Percentiles rank a stretch among this genome's conserved stretches.
Evolutionary conservation across 441 rosid genomes (phyloP).

Genomic region (Viola pubescens): DNA sequence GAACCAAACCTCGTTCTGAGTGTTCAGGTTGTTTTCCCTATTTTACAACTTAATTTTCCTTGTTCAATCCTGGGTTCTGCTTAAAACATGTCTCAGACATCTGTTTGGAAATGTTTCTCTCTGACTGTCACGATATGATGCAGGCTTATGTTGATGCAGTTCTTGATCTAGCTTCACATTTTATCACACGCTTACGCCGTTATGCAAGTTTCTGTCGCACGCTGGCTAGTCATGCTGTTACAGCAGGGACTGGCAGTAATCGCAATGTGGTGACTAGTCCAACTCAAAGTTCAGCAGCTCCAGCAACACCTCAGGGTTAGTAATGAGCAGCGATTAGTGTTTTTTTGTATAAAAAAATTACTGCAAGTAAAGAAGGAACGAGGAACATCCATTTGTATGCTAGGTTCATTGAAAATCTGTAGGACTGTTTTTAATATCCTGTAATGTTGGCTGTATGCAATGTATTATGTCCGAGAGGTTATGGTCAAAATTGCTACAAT

Average conservation of each 20-base stretch:
- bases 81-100: neutral
- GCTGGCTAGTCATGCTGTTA: conserved; percentile 93
- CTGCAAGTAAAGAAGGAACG: no score
- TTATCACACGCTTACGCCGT: conserved; percentile 92
- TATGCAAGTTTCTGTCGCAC: conserved; percentile 99
- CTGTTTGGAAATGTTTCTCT: conserved; percentile 1
- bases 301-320: conserved; percentile 77
- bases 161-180: conserved; percentile 98
- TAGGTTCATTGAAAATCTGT: neutral
- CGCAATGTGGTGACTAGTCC: conserved; percentile 84
- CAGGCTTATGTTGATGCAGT: conserved; percentile 99
- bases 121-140: conserved; percentile 15
- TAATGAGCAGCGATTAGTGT: conserved; percentile 14
- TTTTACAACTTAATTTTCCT: conserved; percentile 10
- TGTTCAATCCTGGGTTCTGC: conserved; percentile 1
- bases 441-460: neutral
- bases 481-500: neutral
- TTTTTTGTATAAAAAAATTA: conserved; percentile 4
- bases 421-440: neutral
- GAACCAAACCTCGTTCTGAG: conserved; percentile 79
- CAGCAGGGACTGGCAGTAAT: conserved; percentile 85
- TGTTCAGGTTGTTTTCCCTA: conserved; percentile 61
- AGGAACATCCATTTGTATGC: neutral
- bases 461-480: neutral
- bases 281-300: conserved; percentile 70